Percentiles rank a stretch among this genome's conserved stretches.
These are phyloP conservation scores for Phaffia rhodozyma DNA, from an alignment of 1,284 basidiomycete species.

Conservation along the genomic window DNA sequence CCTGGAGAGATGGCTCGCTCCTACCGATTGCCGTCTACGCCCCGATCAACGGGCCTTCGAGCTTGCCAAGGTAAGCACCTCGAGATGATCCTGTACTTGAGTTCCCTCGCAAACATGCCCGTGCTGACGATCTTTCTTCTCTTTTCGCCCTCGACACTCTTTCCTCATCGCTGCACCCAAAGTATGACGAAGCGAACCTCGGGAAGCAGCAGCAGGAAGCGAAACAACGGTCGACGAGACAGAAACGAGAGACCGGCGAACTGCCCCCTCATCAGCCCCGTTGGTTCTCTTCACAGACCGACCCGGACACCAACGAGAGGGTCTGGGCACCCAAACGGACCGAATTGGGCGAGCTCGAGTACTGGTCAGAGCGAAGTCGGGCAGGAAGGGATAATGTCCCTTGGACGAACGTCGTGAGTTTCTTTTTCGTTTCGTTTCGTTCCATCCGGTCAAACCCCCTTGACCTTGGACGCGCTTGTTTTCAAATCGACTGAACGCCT, in stretches of 20 bases:
- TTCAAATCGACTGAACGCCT: background rate
- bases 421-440: too few species aligned
- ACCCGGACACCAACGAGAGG: slow-evolving; percentile 72
- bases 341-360: slow-evolving; percentile 50
- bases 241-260: slow-evolving; percentile 62
- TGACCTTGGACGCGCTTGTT: background rate
- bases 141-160: slow-evolving; percentile 8
- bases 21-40: slow-evolving; percentile 85
- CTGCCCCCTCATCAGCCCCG: slow-evolving; percentile 62
- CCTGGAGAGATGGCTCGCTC: slow-evolving; percentile 61
- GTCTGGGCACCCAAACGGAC: slow-evolving; percentile 62
- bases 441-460: too few species aligned
- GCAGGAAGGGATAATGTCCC: background rate
- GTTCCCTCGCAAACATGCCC: too few species aligned
- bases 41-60: slow-evolving; percentile 96
- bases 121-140: background rate
- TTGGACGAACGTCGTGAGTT: slow-evolving; percentile 9
- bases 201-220: slow-evolving; percentile 82
- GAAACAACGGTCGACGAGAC: slow-evolving; percentile 65
- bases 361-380: slow-evolving; percentile 47
- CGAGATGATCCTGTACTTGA: too few species aligned
- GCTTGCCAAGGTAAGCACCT: slow-evolving; percentile 42
- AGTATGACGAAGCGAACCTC: slow-evolving; percentile 78
- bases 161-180: slow-evolving; percentile 16
- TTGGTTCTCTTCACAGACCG: slow-evolving; percentile 66